phyloP scores from a whole-genome alignment of 2,329 filamentous ascomycete species.

The Trichoderma endophyticum region DNA sequence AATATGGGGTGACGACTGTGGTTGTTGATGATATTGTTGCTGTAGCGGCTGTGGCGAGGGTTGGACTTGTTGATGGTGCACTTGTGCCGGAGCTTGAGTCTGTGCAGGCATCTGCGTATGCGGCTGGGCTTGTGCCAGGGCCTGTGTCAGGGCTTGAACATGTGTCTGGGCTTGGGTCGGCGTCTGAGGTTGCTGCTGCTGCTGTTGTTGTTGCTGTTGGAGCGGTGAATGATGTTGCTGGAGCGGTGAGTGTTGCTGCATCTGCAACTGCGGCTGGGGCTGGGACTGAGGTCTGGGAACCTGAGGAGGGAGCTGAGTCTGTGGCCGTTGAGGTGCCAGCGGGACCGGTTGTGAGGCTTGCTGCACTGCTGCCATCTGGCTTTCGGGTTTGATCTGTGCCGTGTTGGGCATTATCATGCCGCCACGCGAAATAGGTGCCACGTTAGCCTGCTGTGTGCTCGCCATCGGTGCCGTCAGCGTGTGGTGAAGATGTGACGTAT shows the following conservation, averaged over 20 bases:
- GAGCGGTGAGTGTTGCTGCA: slow-evolving; percentile 17
- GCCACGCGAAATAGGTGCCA: background rate
- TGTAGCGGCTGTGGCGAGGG: slow-evolving; percentile 1
- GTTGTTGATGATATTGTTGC: slow-evolving; percentile 7
- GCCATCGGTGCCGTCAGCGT: slow-evolving; percentile 14
- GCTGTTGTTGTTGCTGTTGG: slow-evolving; percentile 10
- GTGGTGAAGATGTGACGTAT: slow-evolving; percentile 22
- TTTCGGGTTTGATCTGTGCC: slow-evolving; percentile 27
- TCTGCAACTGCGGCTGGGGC: slow-evolving; percentile 25
- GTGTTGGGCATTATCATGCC: slow-evolving; percentile 15
- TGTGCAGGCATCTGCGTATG: slow-evolving; percentile 21
- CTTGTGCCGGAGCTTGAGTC: slow-evolving; percentile 18
- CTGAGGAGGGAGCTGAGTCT: slow-evolving; percentile 32
- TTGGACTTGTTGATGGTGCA: slow-evolving; percentile 8
- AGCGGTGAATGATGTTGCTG: slow-evolving; percentile 6
- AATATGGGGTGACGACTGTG: background rate
- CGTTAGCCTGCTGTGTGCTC: background rate
- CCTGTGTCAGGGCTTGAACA: background rate
- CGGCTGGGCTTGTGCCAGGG: slow-evolving; percentile 19
- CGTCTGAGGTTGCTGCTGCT: slow-evolving; percentile 23
- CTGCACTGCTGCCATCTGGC: slow-evolving; percentile 29
- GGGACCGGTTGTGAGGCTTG: slow-evolving; percentile 31
- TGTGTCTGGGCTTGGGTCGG: slow-evolving; percentile 28
- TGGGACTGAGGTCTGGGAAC: slow-evolving; percentile 22
- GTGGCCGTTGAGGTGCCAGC: slow-evolving; percentile 27